Evolutionary conservation across 2,329 filamentous ascomycete species (phyloP).

Genomic region (Penicillium sp.): DNA sequence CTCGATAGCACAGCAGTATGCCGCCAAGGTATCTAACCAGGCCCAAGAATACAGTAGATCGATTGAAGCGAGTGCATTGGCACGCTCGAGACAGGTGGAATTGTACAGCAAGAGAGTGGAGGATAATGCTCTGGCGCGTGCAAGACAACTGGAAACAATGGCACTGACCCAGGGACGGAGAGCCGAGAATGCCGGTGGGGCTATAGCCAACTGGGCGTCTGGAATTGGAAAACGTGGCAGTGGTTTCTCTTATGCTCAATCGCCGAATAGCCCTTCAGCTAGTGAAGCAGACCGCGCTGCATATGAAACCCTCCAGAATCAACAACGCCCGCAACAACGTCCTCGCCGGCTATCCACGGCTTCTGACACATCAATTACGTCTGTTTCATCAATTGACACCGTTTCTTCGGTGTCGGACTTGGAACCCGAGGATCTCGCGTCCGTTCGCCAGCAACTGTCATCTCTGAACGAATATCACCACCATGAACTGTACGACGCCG

Average conservation of each 20-base stretch:
- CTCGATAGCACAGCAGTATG: constrained; percentile 37
- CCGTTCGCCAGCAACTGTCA: constrained; percentile 32
- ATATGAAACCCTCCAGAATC: not conserved
- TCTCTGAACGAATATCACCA: constrained; percentile 33
- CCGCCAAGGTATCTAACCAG: constrained; percentile 32
- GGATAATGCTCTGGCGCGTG: constrained; percentile 18
- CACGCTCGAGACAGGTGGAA: constrained; percentile 36
- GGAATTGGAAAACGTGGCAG: constrained; percentile 3
- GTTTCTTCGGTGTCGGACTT: constrained; percentile 36
- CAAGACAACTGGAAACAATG: constrained; percentile 24
- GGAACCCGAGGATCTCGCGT: constrained; percentile 31
- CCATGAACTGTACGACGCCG: constrained; percentile 32
- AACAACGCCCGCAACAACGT: not conserved
- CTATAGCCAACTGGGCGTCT: constrained; percentile 9
- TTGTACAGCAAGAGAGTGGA: constrained; percentile 26
- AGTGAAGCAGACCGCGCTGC: not conserved
- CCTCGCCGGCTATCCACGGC: constrained; percentile 26
- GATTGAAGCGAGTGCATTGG: constrained; percentile 36
- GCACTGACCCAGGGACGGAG: constrained; percentile 25
- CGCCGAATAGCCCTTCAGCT: not conserved
- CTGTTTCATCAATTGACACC: constrained; percentile 35
- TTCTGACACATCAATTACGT: constrained; percentile 27
- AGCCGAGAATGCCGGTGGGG: constrained; percentile 19
- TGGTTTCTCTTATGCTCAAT: not conserved
- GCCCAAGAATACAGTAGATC: constrained; percentile 34